Base-by-base conservation (phyloP, 2,329 filamentous ascomycete species). In the Coleophoma cylindrospora region DNA sequence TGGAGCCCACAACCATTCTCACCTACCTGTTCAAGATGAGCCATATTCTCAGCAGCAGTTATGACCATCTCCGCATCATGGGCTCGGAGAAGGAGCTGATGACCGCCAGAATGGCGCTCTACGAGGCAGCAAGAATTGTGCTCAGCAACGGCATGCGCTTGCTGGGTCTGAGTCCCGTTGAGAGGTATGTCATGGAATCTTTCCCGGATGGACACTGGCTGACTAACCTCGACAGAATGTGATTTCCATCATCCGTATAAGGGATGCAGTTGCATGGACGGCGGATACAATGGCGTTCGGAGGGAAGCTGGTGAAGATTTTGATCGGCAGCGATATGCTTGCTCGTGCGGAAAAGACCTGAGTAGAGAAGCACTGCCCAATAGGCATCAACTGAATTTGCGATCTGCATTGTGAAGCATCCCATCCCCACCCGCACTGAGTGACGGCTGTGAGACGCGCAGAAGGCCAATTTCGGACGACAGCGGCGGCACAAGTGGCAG, bases 1-100 rank as follows among this genome's bases (percentile, higher is more conserved):
- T 91, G 19, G 91, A 95, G 66, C 84, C 85, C 0, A 79, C 81
- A 1, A 86, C 82, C 0, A 74, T 87, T 38, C 69, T 87, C 36
- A 71, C 71, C 3, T 90, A 92, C 66, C 75, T 94, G 41, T 94
- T 92, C 76, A 89, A 88, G 77, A 87, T 95, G 84, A 89, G 87
- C 3, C 89, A 95, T 68, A 75, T 81, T 22, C 70, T 95, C 49
- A 90, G 85, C 71, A 85, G 81, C 49, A 90, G 86, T 66, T 95
- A 95, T 69, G 88, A 91, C 62, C 84, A 89, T 53, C 74, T 95
- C 54, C 82, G 87, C 64, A 88, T 94, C 48, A 81, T 95, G n/a
- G 87, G 88, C 48, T 87, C 83, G 54, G 87, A 92, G 69, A 74
- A 73, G 32, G 83, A 87, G 64, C 70, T 91, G 49, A 84, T 87